Base-by-base conservation (phyloP, 2,329 filamentous ascomycete species). In the Trichoderma semiorbis region DNA sequence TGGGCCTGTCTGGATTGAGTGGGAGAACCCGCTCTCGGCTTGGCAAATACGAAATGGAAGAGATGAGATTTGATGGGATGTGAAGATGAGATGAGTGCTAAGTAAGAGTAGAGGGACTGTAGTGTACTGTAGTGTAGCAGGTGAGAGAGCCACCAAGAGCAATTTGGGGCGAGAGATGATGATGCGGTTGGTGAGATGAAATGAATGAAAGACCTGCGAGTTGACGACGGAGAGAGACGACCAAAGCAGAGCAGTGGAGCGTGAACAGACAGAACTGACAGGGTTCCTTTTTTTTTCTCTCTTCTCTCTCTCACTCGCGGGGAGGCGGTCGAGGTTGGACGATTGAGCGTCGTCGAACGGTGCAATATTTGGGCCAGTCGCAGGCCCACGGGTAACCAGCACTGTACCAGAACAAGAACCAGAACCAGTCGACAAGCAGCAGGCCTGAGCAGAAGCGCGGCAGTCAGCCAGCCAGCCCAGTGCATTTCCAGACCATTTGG, bases 1-100 rank as follows among this genome's bases (percentile, higher is more conserved):
- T 69, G 66, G 66, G 66, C 66, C 66, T 69, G 53, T 64, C 28
- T 60, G 43, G 12, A 65, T 65, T 69, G 66, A 32, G 30, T 32
- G 34, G 34, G 34, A 36, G 57, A n/a, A n/a, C 67, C 64, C 68
- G 62, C 68, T 64, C 32, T 53, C 30, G 24, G 66, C 66, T 62
- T 69, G 65, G 66, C 55, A 50, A 50, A 43, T 36, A 50, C 66
- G 66, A 69, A 58, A 43, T 43, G 58, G 32, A n/a, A 36, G 30
- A 67, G 64, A 67, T 58, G 26, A 28, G 16, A 16, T 14, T 18
- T 32, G 53, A 30, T 26, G 6, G 21, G 58, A 26, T 28, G 28
- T 14, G n/a, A 16, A 69, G 57, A 26, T 21, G 57, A 47, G 28
- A n/a, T 58, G 55, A 58, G 55, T 26, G 34, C 34, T 36, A n/a